These are phyloP conservation scores for Chenopodium formosanum DNA, from an alignment of 148 eudicot species.

Conservation along the genomic window DNA sequence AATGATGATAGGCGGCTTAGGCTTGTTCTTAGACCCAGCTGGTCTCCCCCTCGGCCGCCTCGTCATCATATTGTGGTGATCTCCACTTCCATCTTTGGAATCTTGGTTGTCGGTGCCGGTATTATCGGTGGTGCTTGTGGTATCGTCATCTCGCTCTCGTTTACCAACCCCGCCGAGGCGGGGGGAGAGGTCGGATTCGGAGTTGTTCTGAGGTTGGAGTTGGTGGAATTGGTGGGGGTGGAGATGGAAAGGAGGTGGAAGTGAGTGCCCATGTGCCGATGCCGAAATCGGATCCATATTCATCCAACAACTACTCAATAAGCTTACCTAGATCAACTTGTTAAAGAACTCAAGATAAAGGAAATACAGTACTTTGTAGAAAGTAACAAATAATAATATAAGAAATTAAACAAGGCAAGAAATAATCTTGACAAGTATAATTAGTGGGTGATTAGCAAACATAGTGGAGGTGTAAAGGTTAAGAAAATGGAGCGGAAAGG, in stretches of 20 bases:
- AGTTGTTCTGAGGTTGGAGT: constrained; percentile 34
- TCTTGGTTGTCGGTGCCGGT: constrained; percentile 22
- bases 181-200: constrained; percentile 54
- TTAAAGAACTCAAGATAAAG: too few species aligned
- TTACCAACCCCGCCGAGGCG: constrained; percentile 32
- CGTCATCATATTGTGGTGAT: constrained; percentile 28
- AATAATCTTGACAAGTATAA: background rate
- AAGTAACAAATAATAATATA: too few species aligned
- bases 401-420: too few species aligned
- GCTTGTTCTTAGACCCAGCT: constrained; percentile 83
- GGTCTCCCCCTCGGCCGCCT: constrained; percentile 71
- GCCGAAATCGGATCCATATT: constrained; percentile 35
- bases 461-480: constrained; percentile 22
- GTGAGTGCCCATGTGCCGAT: constrained; percentile 37
- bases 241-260: constrained; percentile 42
- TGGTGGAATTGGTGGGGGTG: constrained; percentile 42
- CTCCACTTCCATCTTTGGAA: constrained; percentile 15
- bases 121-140: constrained; percentile 33
- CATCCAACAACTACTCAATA: background rate
- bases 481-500: constrained; percentile 11
- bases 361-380: too few species aligned
- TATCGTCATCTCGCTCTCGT: constrained; percentile 47
- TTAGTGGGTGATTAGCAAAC: background rate
- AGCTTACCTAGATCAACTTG: background rate
- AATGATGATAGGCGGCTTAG: constrained; percentile 84